These are phyloP conservation scores for Diophrys sp. DNA, from an alignment of 73 alveolate species.

Conservation along the genomic window DNA sequence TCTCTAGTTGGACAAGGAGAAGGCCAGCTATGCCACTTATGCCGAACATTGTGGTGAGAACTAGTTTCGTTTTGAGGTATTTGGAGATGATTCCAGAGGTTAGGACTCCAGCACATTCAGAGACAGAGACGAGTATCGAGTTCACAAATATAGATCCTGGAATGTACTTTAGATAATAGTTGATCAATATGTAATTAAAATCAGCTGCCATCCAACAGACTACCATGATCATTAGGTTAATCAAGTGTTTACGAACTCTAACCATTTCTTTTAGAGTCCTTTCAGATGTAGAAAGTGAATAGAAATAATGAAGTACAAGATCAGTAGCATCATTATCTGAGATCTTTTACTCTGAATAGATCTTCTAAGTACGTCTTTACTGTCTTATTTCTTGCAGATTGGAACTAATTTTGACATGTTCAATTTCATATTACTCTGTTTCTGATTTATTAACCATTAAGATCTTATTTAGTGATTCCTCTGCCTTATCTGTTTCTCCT, in stretches of 20 bases:
- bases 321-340: background rate
- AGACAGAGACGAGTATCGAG: conserved; percentile 11
- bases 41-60: background rate
- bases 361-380: background rate
- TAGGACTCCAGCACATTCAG: conserved; percentile 8
- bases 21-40: background rate
- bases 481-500: background rate
- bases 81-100: background rate
- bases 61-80: too few species aligned
- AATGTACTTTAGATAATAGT: conserved; percentile 44
- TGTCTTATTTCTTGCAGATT: background rate
- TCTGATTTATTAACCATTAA: background rate
- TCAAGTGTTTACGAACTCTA: background rate
- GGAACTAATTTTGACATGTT: background rate
- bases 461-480: background rate
- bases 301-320: too few species aligned
- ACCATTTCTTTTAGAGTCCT: background rate
- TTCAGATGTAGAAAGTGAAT: background rate
- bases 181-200: conserved; percentile 37
- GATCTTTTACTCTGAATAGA: background rate
- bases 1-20: too few species aligned
- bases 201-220: conserved; percentile 8
- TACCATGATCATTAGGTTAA: background rate
- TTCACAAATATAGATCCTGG: conserved; percentile 47
- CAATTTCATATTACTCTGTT: background rate